Base-by-base conservation (phyloP, 2,329 filamentous ascomycete species). In the Botrytis pseudocinerea region DNA sequence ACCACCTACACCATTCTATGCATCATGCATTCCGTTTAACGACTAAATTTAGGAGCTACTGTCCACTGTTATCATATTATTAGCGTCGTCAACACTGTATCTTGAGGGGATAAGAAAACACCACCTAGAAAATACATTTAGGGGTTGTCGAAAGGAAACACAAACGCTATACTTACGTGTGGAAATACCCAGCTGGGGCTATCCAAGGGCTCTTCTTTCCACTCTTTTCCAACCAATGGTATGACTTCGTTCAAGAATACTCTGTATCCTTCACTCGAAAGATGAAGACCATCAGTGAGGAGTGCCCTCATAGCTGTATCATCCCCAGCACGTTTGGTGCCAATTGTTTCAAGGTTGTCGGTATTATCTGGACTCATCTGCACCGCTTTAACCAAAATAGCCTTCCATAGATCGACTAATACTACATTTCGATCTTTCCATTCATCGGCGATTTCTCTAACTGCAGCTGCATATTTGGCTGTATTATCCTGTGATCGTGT, bases 351-450 rank as follows among this genome's bases (percentile, higher is more conserved):
- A 25, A 61, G 69, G 60, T 73, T 73, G 16, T 73, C 63, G 8
- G 61, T 61, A 48, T 76, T 46, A 35, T 51, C 57, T 14, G 80
- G 88, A 80, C 82, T 88, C 82, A 82, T 88, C 80, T 81, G 86
- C 81, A 82, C 88, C 84, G 82, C 95, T 87, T 88, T 57, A 12
- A 88, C 85, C 90, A 97, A 93, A 78, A 98, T 87, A 0, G 89
- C 89, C 74, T 88, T 87, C 89, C 93, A 97, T 2, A 98, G 86
- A 82, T 98, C 93, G 35, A 97, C 84, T 1, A 95, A 87, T 0
- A 89, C 85, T 4, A 95, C 78, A 10, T 83, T 75, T 22, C 74
- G 65, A 32, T 78, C 75, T n/a, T 76, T 71, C 51, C 73, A 74
- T 51, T 78, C 76, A 9, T 48, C 57, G 16, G 81, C 60, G 86